Evolutionary conservation across 805 yeast species (phyloP), one percentile per base, ranked within the genome.

Genomic region (Metschnikowia reukaufii): DNA sequence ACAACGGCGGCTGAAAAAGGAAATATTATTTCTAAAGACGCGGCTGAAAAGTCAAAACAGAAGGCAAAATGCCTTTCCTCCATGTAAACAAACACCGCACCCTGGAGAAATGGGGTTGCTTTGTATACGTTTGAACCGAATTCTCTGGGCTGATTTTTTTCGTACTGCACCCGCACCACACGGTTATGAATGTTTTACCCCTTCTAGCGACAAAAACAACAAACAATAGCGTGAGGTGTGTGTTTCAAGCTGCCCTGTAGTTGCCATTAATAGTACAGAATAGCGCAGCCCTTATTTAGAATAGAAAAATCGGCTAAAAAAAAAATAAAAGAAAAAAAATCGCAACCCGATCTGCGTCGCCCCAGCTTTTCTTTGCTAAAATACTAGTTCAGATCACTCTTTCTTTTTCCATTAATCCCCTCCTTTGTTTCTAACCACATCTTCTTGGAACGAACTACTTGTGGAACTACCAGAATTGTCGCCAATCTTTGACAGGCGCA

Each of bases 71-170:
- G 15, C 34, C 12, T 15, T n/a, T 13, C 18, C 34, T 13, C n/a
- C n/a, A 15, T 19, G 37, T 19, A 25, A 25, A 25, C 12, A 25
- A 25, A 25, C 34, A 13, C 18, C 34, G 34, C 34, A 31, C 34
- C 17, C 34, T 31, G 34, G n/a, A 16, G 21, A 15, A 21, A 21
- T 17, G 33, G 17, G 13, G 27, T 13, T 32, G 23, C 36, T 42
- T 40, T 49, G 52, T 49, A 34, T 49, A 46, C 45, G 17, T 46
- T 49, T 49, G 33, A 16, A 21, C 52, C 52, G 23, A 16, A 45
- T 49, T 49, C 45, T 20, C 30, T 16, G 23, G 20, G 29, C 20
- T 16, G 18, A 18, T 16, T 6, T 17, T 15, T 10, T 4, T 16
- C 6, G n/a, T 37, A 39, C 48, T 44, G 48, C 48, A 44, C 25